These are phyloP conservation scores for Nannizzia gypsea DNA, from an alignment of 2,329 filamentous ascomycete species.

Conservation along the genomic window DNA sequence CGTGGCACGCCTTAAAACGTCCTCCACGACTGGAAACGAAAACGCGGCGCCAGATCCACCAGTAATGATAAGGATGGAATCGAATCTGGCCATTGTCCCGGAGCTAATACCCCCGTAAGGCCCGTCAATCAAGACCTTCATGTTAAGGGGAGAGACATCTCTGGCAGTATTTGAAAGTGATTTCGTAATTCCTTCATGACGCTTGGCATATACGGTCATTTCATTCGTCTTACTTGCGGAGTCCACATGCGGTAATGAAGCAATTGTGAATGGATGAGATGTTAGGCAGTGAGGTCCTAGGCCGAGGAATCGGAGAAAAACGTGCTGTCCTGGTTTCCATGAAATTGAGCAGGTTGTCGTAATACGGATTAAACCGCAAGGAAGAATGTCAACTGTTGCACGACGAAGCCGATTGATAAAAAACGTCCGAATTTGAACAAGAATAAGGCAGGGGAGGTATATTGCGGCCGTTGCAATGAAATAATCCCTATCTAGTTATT, in stretches of 20 bases:
- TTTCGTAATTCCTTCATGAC: conserved; percentile 40
- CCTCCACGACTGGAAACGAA: conserved; percentile 39
- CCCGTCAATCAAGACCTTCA: not conserved
- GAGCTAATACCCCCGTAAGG: conserved; percentile 41
- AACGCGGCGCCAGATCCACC: conserved; percentile 48
- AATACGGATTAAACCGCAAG: conserved; percentile 34
- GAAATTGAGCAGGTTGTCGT: conserved; percentile 33
- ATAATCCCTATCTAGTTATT: conserved; percentile 39
- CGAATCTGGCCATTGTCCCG: conserved; percentile 29
- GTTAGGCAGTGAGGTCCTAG: not conserved
- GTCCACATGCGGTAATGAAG: not conserved
- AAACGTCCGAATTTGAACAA: conserved; percentile 37
- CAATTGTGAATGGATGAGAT: conserved; percentile 1
- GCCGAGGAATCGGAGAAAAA: not conserved
- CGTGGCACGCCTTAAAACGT: conserved; percentile 17
- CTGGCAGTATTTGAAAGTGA: conserved; percentile 26
- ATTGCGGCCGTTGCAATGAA: conserved; percentile 46
- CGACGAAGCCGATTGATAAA: conserved; percentile 41
- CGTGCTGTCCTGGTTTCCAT: conserved; percentile 41
- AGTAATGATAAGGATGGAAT: conserved; percentile 39
- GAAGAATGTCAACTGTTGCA: conserved; percentile 33
- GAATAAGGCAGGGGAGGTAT: conserved; percentile 39
- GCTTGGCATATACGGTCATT: conserved; percentile 44
- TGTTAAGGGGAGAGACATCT: not conserved
- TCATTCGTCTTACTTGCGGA: conserved; percentile 17